Percentiles rank a stretch among this genome's conserved stretches.
phyloP scores from a whole-genome alignment of 768 basidiomycete genomes.

The Mycena maculata region DNA sequence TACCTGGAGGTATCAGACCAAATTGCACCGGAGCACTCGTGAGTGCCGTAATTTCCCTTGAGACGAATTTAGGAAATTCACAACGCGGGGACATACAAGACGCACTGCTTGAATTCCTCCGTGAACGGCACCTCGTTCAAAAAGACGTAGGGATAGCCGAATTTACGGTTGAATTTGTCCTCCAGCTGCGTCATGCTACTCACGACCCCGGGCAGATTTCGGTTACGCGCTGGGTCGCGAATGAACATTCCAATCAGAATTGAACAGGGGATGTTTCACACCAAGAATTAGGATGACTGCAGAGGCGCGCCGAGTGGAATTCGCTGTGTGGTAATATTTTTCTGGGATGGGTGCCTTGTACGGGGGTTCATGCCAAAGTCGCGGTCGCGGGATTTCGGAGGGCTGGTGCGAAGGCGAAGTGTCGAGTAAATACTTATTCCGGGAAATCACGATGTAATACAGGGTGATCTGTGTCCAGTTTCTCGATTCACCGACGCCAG shows the following conservation, averaged over 20 bases:
- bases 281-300: conserved; percentile 69
- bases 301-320: conserved; percentile 51
- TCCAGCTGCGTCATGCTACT: conserved; percentile 66
- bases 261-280: not conserved
- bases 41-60: conserved; percentile 26
- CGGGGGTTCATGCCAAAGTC: conserved; percentile 13
- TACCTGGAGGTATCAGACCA: conserved; percentile 66
- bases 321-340: conserved; percentile 19
- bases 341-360: conserved; percentile 11
- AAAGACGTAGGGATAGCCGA: conserved; percentile 70
- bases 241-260: not conserved
- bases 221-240: conserved; percentile 45
- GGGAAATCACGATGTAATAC: too few relatives aligned
- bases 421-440: too few relatives aligned
- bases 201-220: conserved; percentile 55
- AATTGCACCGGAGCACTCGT: conserved; percentile 51
- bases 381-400: not conserved
- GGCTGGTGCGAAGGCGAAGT: too few relatives aligned
- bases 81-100: conserved; percentile 19
- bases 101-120: conserved; percentile 61
- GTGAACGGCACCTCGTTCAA: conserved; percentile 71
- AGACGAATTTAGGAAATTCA: not conserved
- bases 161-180: conserved; percentile 66
- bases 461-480: too few relatives aligned
- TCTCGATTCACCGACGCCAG: too few relatives aligned